Evolutionary conservation across 768 basidiomycete species (phyloP), one percentile per base, ranked within the genome.

Genomic region (Auricularia sp.): DNA sequence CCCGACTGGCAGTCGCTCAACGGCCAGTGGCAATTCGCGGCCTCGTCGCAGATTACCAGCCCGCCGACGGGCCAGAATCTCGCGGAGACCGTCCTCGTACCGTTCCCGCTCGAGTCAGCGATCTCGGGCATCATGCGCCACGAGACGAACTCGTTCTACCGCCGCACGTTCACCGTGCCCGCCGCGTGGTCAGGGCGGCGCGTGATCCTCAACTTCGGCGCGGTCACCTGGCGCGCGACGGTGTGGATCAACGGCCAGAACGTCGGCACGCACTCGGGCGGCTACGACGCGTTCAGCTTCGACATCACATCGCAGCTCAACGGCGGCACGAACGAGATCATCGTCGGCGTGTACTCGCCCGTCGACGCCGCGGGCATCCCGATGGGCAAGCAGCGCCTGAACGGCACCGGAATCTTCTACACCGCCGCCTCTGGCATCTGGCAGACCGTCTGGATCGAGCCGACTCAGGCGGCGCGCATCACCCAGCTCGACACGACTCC

Each of bases 111-210:
- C 16, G 53, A 36, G 63, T 54, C 23, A 3, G 51, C 53, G 7
- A 34, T 56, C 63, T 64, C 53, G 54, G 54, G 54, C 54, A 56
- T 56, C 29, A 56, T 56, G 54, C 54, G 54, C 54, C 54, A 56
- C 54, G 54, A 56, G 54, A 56, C 12, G n/a, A 12, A 56, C 54
- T n/a, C 29, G 4, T 56, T 56, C 54, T 56, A 56, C 54, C 29
- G 29, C 2, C 29, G 29, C 29, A 29, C 29, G 29, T 29, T 29
- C 29, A 29, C 29, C 29, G 29, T 29, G 3, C 29, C 29, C 29
- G 29, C 29, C 29, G 29, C 29, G 29, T 29, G 29, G 29, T 29
- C 29, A 29, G 29, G 29, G 29, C 29, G 29, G 29, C 29, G 29
- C 29, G 29, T 29, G 29, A 29, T 29, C 2, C 29, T 29, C 29